Percentiles rank a stretch among this genome's conserved stretches.
phyloP scores from a whole-genome alignment of 2,329 filamentous ascomycete species.

The Clonostachys sp. region DNA sequence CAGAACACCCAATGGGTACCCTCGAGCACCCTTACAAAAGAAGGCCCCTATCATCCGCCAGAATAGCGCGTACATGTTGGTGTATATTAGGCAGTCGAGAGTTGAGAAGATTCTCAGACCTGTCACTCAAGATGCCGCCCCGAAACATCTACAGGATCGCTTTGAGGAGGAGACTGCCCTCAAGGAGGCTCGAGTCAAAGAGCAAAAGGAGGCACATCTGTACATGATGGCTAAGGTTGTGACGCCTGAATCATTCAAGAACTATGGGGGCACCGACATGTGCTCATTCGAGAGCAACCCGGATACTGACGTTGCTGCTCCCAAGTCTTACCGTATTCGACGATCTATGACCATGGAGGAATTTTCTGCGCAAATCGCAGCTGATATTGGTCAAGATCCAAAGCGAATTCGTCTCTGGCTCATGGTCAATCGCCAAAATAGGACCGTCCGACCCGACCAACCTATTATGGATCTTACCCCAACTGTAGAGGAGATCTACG shows the following conservation, averaged over 20 bases:
- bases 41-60: constrained; percentile 57
- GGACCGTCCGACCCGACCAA: constrained; percentile 87
- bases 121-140: constrained; percentile 74
- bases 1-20: constrained; percentile 39
- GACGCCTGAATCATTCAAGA: constrained; percentile 74
- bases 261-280: constrained; percentile 82
- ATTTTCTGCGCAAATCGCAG: constrained; percentile 65
- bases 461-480: constrained; percentile 74
- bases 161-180: constrained; percentile 79
- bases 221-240: constrained; percentile 84
- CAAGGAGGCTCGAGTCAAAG: constrained; percentile 74
- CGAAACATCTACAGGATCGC: constrained; percentile 71
- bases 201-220: constrained; percentile 89
- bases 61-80: constrained; percentile 96
- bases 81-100: constrained; percentile 86
- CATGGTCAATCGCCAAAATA: constrained; percentile 98
- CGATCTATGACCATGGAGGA: constrained; percentile 73
- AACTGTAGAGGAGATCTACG: constrained; percentile 67
- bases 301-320: constrained; percentile 65
- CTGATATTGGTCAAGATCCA: constrained; percentile 63
- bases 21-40: constrained; percentile 45
- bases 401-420: constrained; percentile 81
- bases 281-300: constrained; percentile 60
- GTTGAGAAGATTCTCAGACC: constrained; percentile 78
- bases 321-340: constrained; percentile 68